Evolutionary conservation across 2,329 filamentous ascomycete genomes (phyloP).

Genomic region (Fusarium irregulare): DNA sequence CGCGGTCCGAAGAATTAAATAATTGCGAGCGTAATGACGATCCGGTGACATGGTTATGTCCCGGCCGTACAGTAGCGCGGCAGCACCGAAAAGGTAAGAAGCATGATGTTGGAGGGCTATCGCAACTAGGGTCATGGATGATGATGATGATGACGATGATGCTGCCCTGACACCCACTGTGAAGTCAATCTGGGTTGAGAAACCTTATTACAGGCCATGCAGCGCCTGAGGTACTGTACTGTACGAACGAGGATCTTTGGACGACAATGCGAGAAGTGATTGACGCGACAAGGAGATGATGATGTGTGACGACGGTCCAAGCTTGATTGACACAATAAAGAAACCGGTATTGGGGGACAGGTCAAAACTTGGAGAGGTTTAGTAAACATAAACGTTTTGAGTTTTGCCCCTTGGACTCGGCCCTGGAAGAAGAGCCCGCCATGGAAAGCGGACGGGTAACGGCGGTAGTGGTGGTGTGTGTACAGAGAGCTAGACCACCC

Average conservation of each 20-base stretch:
- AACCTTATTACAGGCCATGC: conserved; percentile 9
- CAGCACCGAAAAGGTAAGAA: conserved; percentile 34
- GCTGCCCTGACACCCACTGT: conserved; percentile 38
- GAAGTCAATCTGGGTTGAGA: conserved; percentile 15
- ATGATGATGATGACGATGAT: conserved; percentile 40
- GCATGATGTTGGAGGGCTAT: conserved; percentile 13
- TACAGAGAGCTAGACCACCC: background rate
- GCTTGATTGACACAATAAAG: background rate
- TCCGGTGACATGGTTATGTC: conserved; percentile 21
- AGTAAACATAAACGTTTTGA: conserved; percentile 15
- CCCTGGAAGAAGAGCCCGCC: conserved; percentile 26
- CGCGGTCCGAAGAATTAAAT: conserved; percentile 18
- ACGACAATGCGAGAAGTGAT: background rate
- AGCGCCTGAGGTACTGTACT: background rate
- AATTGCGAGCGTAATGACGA: conserved; percentile 30
- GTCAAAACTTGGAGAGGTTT: conserved; percentile 11
- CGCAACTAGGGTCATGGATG: conserved; percentile 20
- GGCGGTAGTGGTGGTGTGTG: conserved; percentile 13
- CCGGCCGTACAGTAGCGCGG: conserved; percentile 38
- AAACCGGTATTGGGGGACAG: background rate
- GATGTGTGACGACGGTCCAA: background rate
- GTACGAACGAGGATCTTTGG: background rate
- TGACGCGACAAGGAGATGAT: background rate
- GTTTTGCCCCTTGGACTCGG: conserved; percentile 26
- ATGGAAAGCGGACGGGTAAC: conserved; percentile 20